phyloP scores from a whole-genome alignment of 192 early-diverging fungal genomes.

The Chytriomyces hyalinus region DNA sequence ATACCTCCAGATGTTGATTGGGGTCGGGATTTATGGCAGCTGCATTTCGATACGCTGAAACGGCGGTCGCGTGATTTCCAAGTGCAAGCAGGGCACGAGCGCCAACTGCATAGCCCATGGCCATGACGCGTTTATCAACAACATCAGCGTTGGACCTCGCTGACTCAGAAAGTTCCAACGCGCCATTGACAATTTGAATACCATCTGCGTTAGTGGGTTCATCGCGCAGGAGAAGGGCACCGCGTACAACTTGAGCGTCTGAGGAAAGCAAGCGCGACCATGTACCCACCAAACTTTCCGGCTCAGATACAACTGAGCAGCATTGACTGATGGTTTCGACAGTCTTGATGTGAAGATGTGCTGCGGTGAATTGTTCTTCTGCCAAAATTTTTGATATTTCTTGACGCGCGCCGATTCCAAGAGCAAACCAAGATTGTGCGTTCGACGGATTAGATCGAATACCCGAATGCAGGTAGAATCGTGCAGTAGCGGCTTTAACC shows the following conservation, averaged over 20 bases:
- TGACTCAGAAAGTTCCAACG: not conserved
- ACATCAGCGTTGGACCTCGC: not conserved
- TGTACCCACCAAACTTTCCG: not conserved
- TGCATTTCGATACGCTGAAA: conserved; percentile 26
- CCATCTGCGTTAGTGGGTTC: not conserved
- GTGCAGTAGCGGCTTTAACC: not conserved
- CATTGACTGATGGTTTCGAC: not conserved
- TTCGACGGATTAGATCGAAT: conserved; percentile 23
- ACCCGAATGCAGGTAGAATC: conserved; percentile 22
- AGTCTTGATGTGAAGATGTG: not conserved
- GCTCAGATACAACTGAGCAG: not conserved
- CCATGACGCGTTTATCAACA: conserved; percentile 18
- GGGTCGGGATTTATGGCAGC: not conserved
- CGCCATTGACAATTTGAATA: not conserved
- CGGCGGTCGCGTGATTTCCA: conserved; percentile 7
- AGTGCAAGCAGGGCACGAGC: conserved; percentile 19
- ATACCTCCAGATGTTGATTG: not conserved
- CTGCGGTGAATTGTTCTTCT: not conserved
- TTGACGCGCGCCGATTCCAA: not conserved
- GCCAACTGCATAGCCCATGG: conserved; percentile 25
- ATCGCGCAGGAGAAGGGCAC: not conserved
- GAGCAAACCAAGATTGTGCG: conserved; percentile 15
- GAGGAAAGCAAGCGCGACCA: not conserved
- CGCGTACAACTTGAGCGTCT: conserved; percentile 1
- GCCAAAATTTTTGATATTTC: not conserved